Evolutionary conservation across 169 alveolate species (phyloP), one percentile per base, ranked within the genome.

Genomic region (Plasmodium vinckei): DNA sequence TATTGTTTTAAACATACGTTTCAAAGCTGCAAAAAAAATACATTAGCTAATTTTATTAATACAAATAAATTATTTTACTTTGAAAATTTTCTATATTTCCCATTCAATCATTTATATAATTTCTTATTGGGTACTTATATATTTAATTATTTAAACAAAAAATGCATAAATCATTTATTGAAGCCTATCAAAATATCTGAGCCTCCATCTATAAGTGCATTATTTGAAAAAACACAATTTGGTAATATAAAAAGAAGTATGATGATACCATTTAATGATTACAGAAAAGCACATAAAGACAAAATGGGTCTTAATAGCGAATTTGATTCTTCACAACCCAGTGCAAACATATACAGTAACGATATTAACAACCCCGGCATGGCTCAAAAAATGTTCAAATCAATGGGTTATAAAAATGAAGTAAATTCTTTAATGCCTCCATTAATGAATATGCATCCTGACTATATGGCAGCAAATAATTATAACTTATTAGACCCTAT

Each of bases 1-100:
- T 82, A 82, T 21, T 82, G 90, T 67, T 82, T 82, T 82, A 82
- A 82, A 27, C 90, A 82, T 49, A 82, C 90, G 3, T 82, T 82
- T 60, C 90, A 82, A 44, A 54, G 51, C 44, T 82, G 67, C 67
- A 82, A 82, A 57, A 82, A 67, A 67, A 67, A 44, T 60, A 82
- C 47, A 5, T 46, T 82, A 44, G 0, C 33, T 2, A 82, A 82
- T 82, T 82, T 82, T 82, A 82, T 82, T 23, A 82, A 82, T 71
- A 44, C 90, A 54, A 82, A 82, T 56, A 82, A 82, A 59, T 59
- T 82, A 33, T 82, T 82, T 49, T 82, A 53, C 13, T 82, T 82
- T 67, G 90, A 82, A 33, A 67, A 82, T 51, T 82, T 82, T 33
- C 47, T 82, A 25, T 25, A 82, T 27, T 15, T 19, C 5, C 90